These are phyloP conservation scores for Amanita bisporigera DNA, from an alignment of 1,284 basidiomycete species.

Conservation along the genomic window DNA sequence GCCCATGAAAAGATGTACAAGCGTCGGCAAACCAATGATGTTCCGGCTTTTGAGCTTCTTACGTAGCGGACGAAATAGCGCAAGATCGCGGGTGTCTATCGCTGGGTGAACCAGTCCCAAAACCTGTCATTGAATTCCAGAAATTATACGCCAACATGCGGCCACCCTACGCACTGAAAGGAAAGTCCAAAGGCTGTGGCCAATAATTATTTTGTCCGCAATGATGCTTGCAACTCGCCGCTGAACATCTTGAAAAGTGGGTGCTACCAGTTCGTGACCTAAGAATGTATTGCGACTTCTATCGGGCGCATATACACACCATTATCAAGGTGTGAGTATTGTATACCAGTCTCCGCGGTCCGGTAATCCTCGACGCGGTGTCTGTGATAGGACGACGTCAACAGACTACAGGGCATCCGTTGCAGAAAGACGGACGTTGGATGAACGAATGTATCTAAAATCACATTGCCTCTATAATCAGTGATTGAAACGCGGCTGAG, in stretches of 20 bases:
- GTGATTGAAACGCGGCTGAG: slow-evolving; percentile 44
- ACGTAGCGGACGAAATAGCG: slow-evolving; percentile 59
- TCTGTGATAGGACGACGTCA: slow-evolving; percentile 30
- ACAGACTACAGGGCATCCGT: slow-evolving; percentile 3
- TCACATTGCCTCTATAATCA: slow-evolving; percentile 55
- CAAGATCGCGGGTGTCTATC: slow-evolving; percentile 60
- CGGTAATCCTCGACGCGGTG: slow-evolving; percentile 56
- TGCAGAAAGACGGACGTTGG: slow-evolving; percentile 53
- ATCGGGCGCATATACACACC: slow-evolving; percentile 39
- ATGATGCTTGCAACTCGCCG: slow-evolving; percentile 51
- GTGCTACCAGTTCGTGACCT: slow-evolving; percentile 42
- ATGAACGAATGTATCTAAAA: slow-evolving; percentile 59
- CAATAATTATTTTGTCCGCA: slow-evolving; percentile 57
- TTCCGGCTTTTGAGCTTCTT: slow-evolving; percentile 50
- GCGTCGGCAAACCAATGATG: slow-evolving; percentile 50
- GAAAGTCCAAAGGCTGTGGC: slow-evolving; percentile 60
- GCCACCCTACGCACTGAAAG: slow-evolving; percentile 51
- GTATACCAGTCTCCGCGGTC: slow-evolving; percentile 54
- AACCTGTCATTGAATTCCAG: slow-evolving; percentile 43
- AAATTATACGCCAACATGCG: not conserved
- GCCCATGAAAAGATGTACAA: slow-evolving; percentile 59
- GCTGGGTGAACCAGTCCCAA: slow-evolving; percentile 59
- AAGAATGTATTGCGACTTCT: not conserved
- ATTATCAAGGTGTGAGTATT: slow-evolving; percentile 46
- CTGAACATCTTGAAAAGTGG: slow-evolving; percentile 55